Conservation (phyloP, 1,139 yeast species). For the Yamadazyma dushanensis region DNA sequence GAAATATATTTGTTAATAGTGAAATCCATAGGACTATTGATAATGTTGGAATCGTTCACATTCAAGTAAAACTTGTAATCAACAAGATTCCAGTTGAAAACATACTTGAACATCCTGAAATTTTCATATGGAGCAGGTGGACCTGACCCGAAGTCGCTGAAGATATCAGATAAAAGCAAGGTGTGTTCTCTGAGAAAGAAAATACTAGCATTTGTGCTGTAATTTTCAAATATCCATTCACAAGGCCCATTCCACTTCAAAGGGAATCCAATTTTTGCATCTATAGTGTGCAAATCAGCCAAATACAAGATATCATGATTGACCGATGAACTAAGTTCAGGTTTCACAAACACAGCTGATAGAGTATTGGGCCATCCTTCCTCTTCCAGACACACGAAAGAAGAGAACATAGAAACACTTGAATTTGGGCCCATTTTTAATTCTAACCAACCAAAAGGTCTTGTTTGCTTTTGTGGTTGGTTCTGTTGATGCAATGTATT, state of each 20-base stretch:
- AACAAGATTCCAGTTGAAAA: slow-evolving; percentile 56
- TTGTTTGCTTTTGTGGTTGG: slow-evolving; percentile 13
- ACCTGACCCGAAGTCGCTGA: slow-evolving; percentile 77
- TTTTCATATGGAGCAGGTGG: slow-evolving; percentile 71
- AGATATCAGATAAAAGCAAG: slow-evolving; percentile 68
- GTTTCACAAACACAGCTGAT: slow-evolving; percentile 47
- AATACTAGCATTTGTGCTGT: slow-evolving; percentile 53
- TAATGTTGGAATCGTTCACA: slow-evolving; percentile 83
- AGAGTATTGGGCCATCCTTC: slow-evolving; percentile 63
- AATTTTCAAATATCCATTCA: slow-evolving; percentile 61
- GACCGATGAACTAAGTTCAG: slow-evolving; percentile 79
- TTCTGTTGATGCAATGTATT: slow-evolving; percentile 11
- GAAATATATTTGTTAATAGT: slow-evolving; percentile 76
- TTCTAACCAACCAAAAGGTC: slow-evolving; percentile 94
- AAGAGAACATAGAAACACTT: slow-evolving; percentile 44
- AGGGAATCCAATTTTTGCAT: slow-evolving; percentile 67
- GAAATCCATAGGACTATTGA: slow-evolving; percentile 84
- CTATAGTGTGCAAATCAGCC: slow-evolving; percentile 59
- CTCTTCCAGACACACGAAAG: slow-evolving; percentile 50
- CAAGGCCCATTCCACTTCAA: slow-evolving; percentile 79
- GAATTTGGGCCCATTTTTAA: slow-evolving; percentile 60
- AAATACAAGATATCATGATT: slow-evolving; percentile 79
- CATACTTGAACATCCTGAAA: slow-evolving; percentile 70
- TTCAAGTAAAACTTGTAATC: slow-evolving; percentile 68
- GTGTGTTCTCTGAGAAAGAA: slow-evolving; percentile 85